Conservation (phyloP, 2,329 filamentous ascomycete species). For the Microdochium nivale region DNA sequence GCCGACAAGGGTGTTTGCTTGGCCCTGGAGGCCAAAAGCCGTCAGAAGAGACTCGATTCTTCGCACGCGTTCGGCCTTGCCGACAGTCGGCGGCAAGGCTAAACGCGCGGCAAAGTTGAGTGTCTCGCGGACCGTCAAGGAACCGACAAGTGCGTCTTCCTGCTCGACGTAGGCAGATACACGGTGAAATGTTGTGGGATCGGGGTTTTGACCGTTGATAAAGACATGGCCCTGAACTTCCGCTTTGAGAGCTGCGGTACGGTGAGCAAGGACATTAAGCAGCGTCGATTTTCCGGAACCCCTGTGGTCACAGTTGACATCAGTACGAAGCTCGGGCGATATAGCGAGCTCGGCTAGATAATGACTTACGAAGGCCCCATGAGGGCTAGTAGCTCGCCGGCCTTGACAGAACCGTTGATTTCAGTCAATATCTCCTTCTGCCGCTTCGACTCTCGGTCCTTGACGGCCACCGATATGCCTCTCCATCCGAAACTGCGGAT, state of each 20-base stretch:
- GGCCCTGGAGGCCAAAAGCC: slow-evolving; percentile 64
- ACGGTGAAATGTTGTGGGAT: slow-evolving; percentile 47
- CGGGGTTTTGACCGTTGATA: slow-evolving; percentile 53
- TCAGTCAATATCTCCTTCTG: slow-evolving; percentile 54
- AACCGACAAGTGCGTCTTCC: slow-evolving; percentile 76
- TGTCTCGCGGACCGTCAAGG: slow-evolving; percentile 72
- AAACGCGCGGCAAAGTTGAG: slow-evolving; percentile 69
- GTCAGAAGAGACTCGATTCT: slow-evolving; percentile 59
- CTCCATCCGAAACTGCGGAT: slow-evolving; percentile 60
- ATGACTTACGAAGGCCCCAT: neutral
- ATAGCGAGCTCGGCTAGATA: slow-evolving; percentile 5
- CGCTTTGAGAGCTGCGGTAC: slow-evolving; percentile 39
- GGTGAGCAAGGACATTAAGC: slow-evolving; percentile 67
- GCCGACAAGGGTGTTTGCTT: slow-evolving; percentile 65
- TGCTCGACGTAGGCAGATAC: slow-evolving; percentile 79
- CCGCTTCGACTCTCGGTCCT: slow-evolving; percentile 58
- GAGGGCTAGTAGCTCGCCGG: slow-evolving; percentile 27
- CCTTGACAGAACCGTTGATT: slow-evolving; percentile 55
- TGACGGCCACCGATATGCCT: slow-evolving; percentile 60
- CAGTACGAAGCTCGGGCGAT: slow-evolving; percentile 61
- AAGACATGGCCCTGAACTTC: slow-evolving; percentile 43
- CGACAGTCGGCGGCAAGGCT: slow-evolving; percentile 20
- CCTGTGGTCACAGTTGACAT: slow-evolving; percentile 62
- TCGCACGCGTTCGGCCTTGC: slow-evolving; percentile 46
- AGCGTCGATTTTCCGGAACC: slow-evolving; percentile 76